Evolutionary conservation across 352 stramenopile genomes (phyloP), one percentile per base, ranked within the genome.

Genomic region (Phytophthora aleatoria): DNA sequence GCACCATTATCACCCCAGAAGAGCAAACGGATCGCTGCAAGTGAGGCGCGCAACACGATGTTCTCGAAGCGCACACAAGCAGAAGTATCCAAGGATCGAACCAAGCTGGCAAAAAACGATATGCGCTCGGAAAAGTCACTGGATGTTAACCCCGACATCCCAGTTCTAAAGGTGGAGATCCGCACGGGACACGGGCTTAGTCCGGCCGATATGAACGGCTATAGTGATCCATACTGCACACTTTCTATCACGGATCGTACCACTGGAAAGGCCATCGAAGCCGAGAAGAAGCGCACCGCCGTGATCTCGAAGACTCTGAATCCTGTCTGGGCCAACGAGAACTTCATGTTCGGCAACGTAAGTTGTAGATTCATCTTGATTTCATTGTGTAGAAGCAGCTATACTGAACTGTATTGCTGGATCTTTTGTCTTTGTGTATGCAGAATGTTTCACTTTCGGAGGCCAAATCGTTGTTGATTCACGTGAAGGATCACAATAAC

Each of bases 401-500:
- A 4, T 48, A 56, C 16, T 49, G 31, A 58, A 28, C 43, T 44
- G 28, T 12, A 8, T 39, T 45, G 20, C 20, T 20, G 20, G 20
- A 20, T 20, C 68, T 16, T 27, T 26, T 49, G 12, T 48, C 2
- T 67, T 42, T 56, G 15, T 69, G 31, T 8, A 30, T 16, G 13
- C 35, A 92, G 79, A 77, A 76, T 39, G 78, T 86, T 20, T 61
- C 73, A 1, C 58, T 92, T 38, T 47, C 52, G 8, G 71, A 85
- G 13, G 72, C 83, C 3, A 69, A 55, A 3, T 77, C 74, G 33
- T 57, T 92, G 1, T 30, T 92, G 9, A 79, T 92, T 51, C 83
- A 91, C 39, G 79, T 92, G 1, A 92, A 92, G 42, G 83, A 91
- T 43, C 77, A 89, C 65, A 92, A 92, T 71, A 87, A 88, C 47